Evolutionary conservation across 2,329 filamentous ascomycete genomes (phyloP), one percentile per base, ranked within the genome.

Genomic region (Massarina eburnea): DNA sequence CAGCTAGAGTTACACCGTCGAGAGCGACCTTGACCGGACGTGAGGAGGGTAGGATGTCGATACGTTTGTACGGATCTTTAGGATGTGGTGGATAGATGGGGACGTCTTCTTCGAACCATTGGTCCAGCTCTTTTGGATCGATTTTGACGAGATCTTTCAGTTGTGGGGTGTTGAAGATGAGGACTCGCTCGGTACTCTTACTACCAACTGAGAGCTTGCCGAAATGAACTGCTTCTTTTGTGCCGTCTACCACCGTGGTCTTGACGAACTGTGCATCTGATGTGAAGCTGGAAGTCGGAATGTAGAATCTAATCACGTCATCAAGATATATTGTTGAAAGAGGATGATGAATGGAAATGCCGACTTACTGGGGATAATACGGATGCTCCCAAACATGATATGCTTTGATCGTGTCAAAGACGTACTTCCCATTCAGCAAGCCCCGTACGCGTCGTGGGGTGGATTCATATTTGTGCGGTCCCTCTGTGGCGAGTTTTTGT

Each of bases 61-160:
- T 71, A 10, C 84, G 77, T 54, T 84, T 84, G 68, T 80, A 86
- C 0, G 84, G 84, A 43, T 87, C 83, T 51, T 85, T 86, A 0
- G 84, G 83, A 47, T 88, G 84, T 3, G 81, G 74, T 3, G 81
- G 74, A 55, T 77, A 77, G 43, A 86, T 78, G 1, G 76, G 78
- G 1, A 72, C 70, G 40, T 84, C 81, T 66, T 86, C 83, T 57
- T 84, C 82, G 53, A 76, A 76, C 76, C 76, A 80, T 37, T 71
- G 61, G 32, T 76, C 73, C 38, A 68, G 38, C 4, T 54, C 57
- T 4, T 46, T 32, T 39, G 70, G 69, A 19, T 67, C 61, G 3
- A 70, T 42, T 33, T 65, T 67, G 6, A 67, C 55, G 9, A 70
- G 55, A 4, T 54, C 45, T 8, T 15, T 15, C 7, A 71, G 49